These are phyloP conservation scores for Lactifluus piperatus DNA, from an alignment of 768 basidiomycete species.

Conservation along the genomic window DNA sequence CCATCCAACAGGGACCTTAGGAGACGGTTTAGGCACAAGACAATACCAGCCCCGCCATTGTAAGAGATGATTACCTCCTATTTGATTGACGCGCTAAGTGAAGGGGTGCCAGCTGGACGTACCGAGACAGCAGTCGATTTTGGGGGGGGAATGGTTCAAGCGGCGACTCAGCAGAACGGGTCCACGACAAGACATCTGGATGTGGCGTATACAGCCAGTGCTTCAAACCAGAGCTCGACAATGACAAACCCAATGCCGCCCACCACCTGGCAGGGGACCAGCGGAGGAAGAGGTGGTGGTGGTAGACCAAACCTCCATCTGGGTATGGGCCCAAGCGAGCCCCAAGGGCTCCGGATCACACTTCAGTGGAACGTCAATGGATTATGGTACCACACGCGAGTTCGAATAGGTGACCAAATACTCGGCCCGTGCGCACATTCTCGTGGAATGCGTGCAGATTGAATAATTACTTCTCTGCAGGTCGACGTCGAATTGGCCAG, in stretches of 20 bases:
- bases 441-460: too few relatives aligned
- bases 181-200: not conserved
- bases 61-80: not conserved
- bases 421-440: not conserved
- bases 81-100: not conserved
- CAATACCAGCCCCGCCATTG: not conserved
- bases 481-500: not conserved
- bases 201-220: not conserved
- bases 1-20: not conserved
- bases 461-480: not conserved
- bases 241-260: too few relatives aligned
- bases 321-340: too few relatives aligned
- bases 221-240: too few relatives aligned
- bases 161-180: not conserved
- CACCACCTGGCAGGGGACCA: too few relatives aligned
- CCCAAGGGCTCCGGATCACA: not conserved
- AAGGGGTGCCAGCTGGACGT: not conserved
- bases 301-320: too few relatives aligned
- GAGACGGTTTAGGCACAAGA: not conserved
- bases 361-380: not conserved
- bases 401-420: not conserved
- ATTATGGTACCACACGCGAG: not conserved
- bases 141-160: not conserved
- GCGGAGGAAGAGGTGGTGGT: too few relatives aligned
- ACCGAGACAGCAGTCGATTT: not conserved